Percentiles rank a stretch among this genome's conserved stretches.
These are phyloP conservation scores for Linum lewisii DNA, from an alignment of 345 rosid genomes.

Conservation along the genomic window DNA sequence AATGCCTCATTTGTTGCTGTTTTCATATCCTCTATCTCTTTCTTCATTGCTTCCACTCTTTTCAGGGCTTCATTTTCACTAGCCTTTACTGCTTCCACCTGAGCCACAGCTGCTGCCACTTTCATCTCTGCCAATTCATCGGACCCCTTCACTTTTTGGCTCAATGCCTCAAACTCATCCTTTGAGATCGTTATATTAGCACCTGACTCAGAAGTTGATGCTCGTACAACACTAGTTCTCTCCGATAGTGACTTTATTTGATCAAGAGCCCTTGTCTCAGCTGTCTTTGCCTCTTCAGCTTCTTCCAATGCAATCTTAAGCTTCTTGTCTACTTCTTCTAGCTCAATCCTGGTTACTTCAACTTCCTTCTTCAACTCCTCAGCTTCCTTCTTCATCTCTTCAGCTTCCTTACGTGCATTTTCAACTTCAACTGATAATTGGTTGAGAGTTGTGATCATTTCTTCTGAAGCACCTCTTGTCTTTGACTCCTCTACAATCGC, in stretches of 20 bases:
- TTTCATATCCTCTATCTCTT: conserved; percentile 74
- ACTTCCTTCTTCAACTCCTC: conserved; percentile 59
- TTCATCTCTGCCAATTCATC: conserved; percentile 76
- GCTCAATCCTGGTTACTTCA: conserved; percentile 40
- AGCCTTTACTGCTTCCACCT: conserved; percentile 90
- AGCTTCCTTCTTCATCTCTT: conserved; percentile 65
- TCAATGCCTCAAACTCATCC: conserved; percentile 70
- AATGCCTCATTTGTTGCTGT: conserved; percentile 50
- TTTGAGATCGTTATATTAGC: conserved; percentile 65
- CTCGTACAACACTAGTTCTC: conserved; percentile 62
- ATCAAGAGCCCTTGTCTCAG: conserved; percentile 63
- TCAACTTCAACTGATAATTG: conserved; percentile 67
- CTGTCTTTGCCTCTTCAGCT: conserved; percentile 76
- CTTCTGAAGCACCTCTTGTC: conserved; percentile 59
- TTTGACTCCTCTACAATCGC: conserved; percentile 53
- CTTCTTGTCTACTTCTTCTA: conserved; percentile 64
- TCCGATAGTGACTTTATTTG: conserved; percentile 58
- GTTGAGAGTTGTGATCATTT: conserved; percentile 63
- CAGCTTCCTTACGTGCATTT: conserved; percentile 52
- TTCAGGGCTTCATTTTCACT: conserved; percentile 78
- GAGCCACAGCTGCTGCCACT: conserved; percentile 92
- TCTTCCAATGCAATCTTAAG: conserved; percentile 70
- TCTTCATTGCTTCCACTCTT: conserved; percentile 56
- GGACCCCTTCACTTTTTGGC: conserved; percentile 67
- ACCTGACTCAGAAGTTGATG: conserved; percentile 70